Evolutionary conservation across 352 stramenopile species (phyloP).

Genomic region (Blastocystis sp.): DNA sequence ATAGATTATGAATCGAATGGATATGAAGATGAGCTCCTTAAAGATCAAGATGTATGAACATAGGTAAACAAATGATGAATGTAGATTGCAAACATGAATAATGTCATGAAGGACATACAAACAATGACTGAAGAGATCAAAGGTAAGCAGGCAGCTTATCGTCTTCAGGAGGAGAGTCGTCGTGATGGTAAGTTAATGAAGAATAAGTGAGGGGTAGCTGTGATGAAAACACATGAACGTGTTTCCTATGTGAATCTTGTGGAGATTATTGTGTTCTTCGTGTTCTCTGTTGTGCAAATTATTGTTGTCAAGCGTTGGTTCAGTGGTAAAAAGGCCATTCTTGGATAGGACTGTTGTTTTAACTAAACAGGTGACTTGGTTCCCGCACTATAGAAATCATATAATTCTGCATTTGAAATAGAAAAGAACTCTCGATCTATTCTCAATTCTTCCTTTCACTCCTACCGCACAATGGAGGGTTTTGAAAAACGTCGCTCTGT

Average conservation of each 20-base stretch:
- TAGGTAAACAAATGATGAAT: neutral
- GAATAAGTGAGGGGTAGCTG: neutral
- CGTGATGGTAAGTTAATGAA: neutral
- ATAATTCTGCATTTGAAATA: conserved; percentile 50
- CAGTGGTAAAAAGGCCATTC: conserved; percentile 49
- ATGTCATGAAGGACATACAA: conserved; percentile 59
- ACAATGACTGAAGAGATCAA: conserved; percentile 66
- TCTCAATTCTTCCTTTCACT: neutral
- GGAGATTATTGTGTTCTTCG: conserved; percentile 44
- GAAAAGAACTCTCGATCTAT: conserved; percentile 64
- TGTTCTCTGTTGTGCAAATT: conserved; percentile 53
- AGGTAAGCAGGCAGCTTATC: conserved; percentile 54
- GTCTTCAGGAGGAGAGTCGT: conserved; percentile 56
- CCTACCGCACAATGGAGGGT: conserved; percentile 49
- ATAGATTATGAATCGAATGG: neutral
- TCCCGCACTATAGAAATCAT: conserved; percentile 41
- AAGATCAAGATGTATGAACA: conserved; percentile 45
- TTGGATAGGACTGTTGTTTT: neutral
- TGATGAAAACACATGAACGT: conserved; percentile 58
- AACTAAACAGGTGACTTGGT: conserved; percentile 3
- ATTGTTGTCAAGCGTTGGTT: conserved; percentile 51
- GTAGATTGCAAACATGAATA: conserved; percentile 59
- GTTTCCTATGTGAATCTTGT: conserved; percentile 52
- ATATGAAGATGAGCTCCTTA: conserved; percentile 7
- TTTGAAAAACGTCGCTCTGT: conserved; percentile 58